Percentiles rank a stretch among this genome's conserved stretches.
phyloP scores from a whole-genome alignment of 2,329 filamentous ascomycete genomes.

The Setomelanomma holmii region DNA sequence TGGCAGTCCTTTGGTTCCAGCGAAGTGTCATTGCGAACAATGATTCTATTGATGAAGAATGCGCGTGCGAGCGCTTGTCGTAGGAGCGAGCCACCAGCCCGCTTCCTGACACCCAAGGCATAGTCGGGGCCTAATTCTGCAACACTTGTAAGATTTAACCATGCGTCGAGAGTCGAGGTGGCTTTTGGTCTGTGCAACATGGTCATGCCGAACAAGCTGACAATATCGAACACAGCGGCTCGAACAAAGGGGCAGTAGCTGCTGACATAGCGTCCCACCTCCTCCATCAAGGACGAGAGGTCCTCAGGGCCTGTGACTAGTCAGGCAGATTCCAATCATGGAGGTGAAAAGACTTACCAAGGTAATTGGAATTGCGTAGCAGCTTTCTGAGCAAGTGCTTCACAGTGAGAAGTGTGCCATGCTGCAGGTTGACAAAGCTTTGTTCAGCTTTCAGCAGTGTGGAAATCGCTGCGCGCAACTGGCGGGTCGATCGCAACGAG shows the following conservation, averaged over 20 bases:
- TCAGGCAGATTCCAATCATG: constrained; percentile 4
- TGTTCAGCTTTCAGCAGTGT: constrained; percentile 22
- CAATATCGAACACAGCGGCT: constrained; percentile 47
- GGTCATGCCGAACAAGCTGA: constrained; percentile 34
- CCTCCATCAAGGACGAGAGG: constrained; percentile 25
- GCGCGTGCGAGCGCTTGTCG: constrained; percentile 27
- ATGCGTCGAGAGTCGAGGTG: constrained; percentile 22
- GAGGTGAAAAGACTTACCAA: constrained; percentile 12
- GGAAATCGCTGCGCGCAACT: constrained; percentile 30
- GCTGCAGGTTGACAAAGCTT: constrained; percentile 29
- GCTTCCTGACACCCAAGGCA: constrained; percentile 13
- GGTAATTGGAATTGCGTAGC: constrained; percentile 14
- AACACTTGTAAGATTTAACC: constrained; percentile 24
- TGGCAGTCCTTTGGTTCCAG: constrained; percentile 27
- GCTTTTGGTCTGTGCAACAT: constrained; percentile 27
- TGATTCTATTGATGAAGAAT: constrained; percentile 35
- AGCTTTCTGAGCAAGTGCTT: constrained; percentile 42
- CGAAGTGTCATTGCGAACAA: constrained; percentile 20
- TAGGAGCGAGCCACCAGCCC: constrained; percentile 22
- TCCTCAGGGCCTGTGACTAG: constrained; percentile 16
- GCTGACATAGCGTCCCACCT: constrained; percentile 27
- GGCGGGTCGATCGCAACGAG: constrained; percentile 36
- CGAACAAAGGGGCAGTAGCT: constrained; percentile 42
- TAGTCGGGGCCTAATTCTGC: constrained; percentile 30
- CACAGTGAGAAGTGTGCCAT: constrained; percentile 39